Conservation (phyloP, 345 rosid genomes). For the Gossypium stocksii region DNA sequence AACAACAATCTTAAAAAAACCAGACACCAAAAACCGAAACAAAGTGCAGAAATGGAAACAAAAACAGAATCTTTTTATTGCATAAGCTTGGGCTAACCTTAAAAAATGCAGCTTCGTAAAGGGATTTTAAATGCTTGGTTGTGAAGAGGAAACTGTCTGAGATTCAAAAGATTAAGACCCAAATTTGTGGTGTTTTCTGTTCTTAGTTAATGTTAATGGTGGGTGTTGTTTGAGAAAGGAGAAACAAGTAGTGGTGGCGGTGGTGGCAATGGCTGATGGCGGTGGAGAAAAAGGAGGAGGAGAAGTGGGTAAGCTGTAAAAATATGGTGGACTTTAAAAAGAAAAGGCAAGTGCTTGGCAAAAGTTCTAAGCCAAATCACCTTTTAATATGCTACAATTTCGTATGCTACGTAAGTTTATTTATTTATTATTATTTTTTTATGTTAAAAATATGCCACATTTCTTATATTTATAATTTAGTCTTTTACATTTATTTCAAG, state of each 20-base stretch:
- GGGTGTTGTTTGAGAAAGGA: neutral
- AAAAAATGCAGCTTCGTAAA: slow-evolving; percentile 34
- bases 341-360: slow-evolving; percentile 4
- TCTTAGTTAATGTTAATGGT: neutral
- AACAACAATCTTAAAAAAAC: slow-evolving; percentile 13
- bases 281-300: slow-evolving; percentile 19
- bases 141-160: neutral
- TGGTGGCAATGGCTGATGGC: slow-evolving; percentile 10
- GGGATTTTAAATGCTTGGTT: neutral
- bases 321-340: neutral
- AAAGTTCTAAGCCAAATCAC: slow-evolving; percentile 25
- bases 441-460: neutral
- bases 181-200: neutral
- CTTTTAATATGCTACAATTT: slow-evolving; percentile 18
- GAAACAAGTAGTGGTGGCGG: slow-evolving; percentile 1
- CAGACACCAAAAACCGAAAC: neutral
- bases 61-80: neutral
- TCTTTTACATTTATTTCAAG: too few species aligned
- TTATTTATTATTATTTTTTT: neutral
- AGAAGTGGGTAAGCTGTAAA: slow-evolving; percentile 30
- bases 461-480: too few species aligned
- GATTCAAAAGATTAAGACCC: slow-evolving; percentile 30
- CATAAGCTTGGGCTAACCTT: slow-evolving; percentile 30
- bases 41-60: neutral
- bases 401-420: neutral